Evolutionary conservation across 352 stramenopile genomes (phyloP).

Genomic region (Achlya hypogyna): DNA sequence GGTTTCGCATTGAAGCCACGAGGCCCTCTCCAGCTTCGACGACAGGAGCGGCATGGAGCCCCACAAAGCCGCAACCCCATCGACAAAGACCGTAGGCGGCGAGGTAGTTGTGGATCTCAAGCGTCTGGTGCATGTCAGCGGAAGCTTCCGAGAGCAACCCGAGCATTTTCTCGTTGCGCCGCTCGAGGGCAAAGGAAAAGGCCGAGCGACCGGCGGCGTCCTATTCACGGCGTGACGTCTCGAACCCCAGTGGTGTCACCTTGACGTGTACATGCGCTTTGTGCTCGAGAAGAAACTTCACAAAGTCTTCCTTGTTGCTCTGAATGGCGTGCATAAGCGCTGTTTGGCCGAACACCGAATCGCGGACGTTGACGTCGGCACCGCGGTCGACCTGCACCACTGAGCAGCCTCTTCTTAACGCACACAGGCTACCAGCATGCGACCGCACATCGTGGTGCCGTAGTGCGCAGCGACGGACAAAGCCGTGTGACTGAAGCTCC

Average conservation of each 20-base stretch:
- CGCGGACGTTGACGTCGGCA: conserved; percentile 38
- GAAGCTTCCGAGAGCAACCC: background rate
- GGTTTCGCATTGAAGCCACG: background rate
- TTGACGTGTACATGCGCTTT: background rate
- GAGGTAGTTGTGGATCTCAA: background rate
- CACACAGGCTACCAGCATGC: conserved; percentile 25
- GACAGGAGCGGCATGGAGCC: background rate
- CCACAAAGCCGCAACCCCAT: conserved; percentile 13
- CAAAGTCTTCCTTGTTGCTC: conserved; percentile 37
- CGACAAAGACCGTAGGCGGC: conserved; percentile 12
- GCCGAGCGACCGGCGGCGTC: conserved; percentile 35
- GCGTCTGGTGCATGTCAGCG: background rate
- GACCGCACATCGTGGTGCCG: conserved; percentile 39
- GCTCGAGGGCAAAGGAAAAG: conserved; percentile 31
- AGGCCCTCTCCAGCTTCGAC: background rate
- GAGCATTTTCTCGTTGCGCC: background rate
- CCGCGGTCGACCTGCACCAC: conserved; percentile 30
- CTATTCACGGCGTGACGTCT: background rate
- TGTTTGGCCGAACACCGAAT: conserved; percentile 28
- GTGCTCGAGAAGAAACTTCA: conserved; percentile 43
- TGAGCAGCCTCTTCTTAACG: background rate
- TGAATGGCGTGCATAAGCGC: conserved; percentile 50
- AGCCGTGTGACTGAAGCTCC: conserved; percentile 26
- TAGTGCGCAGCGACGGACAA: conserved; percentile 36
- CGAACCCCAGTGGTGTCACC: conserved; percentile 6